These are phyloP conservation scores for Candida pseudoviswanathii DNA, from an alignment of 1,139 yeast species.

Conservation along the genomic window DNA sequence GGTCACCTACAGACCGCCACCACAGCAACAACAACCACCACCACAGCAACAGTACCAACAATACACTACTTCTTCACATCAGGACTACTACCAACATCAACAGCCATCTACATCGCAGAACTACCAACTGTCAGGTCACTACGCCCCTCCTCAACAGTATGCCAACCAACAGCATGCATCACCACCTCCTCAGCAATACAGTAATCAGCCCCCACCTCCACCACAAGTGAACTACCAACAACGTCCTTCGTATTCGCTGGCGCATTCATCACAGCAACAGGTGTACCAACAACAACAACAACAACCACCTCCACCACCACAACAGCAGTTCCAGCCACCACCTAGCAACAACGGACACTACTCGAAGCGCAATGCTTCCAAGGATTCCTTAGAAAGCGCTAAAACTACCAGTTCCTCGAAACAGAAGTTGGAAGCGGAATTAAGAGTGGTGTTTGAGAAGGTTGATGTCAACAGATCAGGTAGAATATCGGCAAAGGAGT, in stretches of 20 bases:
- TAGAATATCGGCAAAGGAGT: constrained; percentile 56
- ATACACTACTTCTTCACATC: constrained; percentile 2
- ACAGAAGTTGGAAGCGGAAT: constrained; percentile 44
- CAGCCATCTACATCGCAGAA: constrained; percentile 16
- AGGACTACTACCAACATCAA: constrained; percentile 15
- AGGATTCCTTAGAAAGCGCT: constrained; percentile 3
- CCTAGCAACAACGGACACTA: constrained; percentile 5
- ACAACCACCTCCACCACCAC: constrained; percentile 9
- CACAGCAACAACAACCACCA: constrained; percentile 21
- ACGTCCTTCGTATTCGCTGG: constrained; percentile 16
- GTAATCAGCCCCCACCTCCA: constrained; percentile 16
- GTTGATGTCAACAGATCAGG: constrained; percentile 61
- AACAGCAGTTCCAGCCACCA: constrained; percentile 11
- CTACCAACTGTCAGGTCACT: constrained; percentile 17
- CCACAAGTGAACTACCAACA: constrained; percentile 19
- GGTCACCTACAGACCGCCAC: constrained; percentile 12
- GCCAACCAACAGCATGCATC: background rate
- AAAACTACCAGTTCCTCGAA: constrained; percentile 12
- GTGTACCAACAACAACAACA: constrained; percentile 14
- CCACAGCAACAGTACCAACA: constrained; percentile 10
- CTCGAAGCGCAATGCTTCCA: constrained; percentile 3
- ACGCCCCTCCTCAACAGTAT: constrained; percentile 2
- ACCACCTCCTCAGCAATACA: constrained; percentile 17
- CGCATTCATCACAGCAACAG: constrained; percentile 17
- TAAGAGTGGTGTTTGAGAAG: constrained; percentile 55